Evolutionary conservation across 2,329 filamentous ascomycete species (phyloP).

Genomic region (Penicillium oxalicum): DNA sequence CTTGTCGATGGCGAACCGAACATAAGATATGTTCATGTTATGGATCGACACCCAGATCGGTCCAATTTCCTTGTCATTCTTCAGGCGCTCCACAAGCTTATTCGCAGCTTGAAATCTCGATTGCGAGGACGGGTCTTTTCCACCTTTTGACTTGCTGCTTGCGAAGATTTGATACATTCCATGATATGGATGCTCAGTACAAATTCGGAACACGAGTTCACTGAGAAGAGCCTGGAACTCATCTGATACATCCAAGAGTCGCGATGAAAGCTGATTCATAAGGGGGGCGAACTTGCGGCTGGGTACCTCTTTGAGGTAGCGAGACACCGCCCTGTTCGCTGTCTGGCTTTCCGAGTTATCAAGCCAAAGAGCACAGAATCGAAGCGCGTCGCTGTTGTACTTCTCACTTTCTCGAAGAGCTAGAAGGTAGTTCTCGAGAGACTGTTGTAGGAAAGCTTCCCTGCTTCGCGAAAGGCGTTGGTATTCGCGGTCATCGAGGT

Average conservation of each 20-base stretch:
- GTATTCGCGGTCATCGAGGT: conserved; percentile 84
- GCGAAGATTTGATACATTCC: conserved; percentile 97
- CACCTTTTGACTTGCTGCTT: conserved; percentile 60
- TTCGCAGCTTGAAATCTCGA: conserved; percentile 69
- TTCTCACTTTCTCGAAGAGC: conserved; percentile 79
- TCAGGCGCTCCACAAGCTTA: conserved; percentile 58
- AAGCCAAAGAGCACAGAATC: conserved; percentile 91
- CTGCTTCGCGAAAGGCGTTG: conserved; percentile 69
- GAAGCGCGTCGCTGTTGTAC: conserved; percentile 80
- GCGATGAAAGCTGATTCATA: conserved; percentile 96
- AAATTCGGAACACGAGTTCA: conserved; percentile 73
- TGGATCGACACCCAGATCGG: conserved; percentile 66
- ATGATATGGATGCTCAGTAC: conserved; percentile 88
- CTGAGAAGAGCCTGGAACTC: conserved; percentile 72
- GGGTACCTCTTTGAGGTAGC: conserved; percentile 66
- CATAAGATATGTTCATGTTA: conserved; percentile 63
- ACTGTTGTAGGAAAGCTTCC: conserved; percentile 77
- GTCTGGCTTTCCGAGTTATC: conserved; percentile 70
- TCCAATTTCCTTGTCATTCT: conserved; percentile 47
- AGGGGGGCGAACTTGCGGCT: conserved; percentile 87
- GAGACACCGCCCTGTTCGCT: conserved; percentile 70
- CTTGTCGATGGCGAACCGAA: conserved; percentile 43
- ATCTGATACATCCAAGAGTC: conserved; percentile 64
- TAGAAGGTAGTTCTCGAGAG: conserved; percentile 87
- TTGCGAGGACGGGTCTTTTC: conserved; percentile 66